Conservation (phyloP, 2,329 filamentous ascomycete genomes). For the Neopestalotiopsis sp. region DNA sequence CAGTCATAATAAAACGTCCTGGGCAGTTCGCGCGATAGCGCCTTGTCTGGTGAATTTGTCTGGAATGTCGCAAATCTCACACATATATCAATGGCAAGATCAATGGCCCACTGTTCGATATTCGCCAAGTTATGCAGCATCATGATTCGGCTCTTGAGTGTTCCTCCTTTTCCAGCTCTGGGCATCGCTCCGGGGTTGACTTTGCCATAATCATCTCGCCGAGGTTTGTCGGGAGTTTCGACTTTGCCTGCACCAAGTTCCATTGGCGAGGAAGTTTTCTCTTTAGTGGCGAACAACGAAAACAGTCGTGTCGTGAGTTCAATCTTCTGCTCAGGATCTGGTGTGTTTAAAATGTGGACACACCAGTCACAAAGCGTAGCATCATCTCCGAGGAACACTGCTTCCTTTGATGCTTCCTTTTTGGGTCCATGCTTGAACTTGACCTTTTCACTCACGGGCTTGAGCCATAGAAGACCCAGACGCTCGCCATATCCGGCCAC, state of each 20-base stretch:
- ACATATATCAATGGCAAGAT: slow-evolving; percentile 53
- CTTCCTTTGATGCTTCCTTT: slow-evolving; percentile 23
- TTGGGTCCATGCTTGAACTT: slow-evolving; percentile 45
- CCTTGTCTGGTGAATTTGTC: slow-evolving; percentile 32
- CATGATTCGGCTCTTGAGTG: slow-evolving; percentile 47
- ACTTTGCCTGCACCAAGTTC: slow-evolving; percentile 44
- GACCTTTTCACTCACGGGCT: slow-evolving; percentile 50
- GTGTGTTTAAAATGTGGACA: slow-evolving; percentile 49
- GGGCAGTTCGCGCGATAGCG: slow-evolving; percentile 38
- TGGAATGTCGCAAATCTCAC: slow-evolving; percentile 50
- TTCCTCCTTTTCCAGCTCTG: slow-evolving; percentile 46
- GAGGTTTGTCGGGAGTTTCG: slow-evolving; percentile 44
- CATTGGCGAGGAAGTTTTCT: slow-evolving; percentile 46
- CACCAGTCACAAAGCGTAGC: slow-evolving; percentile 54
- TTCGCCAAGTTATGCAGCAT: slow-evolving; percentile 55
- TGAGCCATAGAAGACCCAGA: slow-evolving; percentile 38
- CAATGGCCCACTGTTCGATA: slow-evolving; percentile 54
- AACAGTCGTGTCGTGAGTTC: slow-evolving; percentile 51
- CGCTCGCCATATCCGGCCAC: slow-evolving; percentile 32
- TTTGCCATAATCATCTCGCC: slow-evolving; percentile 44
- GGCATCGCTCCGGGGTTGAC: slow-evolving; percentile 47
- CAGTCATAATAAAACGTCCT: slow-evolving; percentile 53
- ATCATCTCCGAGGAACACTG: slow-evolving; percentile 42
- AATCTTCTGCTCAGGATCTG: slow-evolving; percentile 52
- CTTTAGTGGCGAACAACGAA: slow-evolving; percentile 44